Percentiles rank a stretch among this genome's conserved stretches.
Conservation (phyloP, 1,139 yeast genomes). For the Oligophagozyma castellii region DNA sequence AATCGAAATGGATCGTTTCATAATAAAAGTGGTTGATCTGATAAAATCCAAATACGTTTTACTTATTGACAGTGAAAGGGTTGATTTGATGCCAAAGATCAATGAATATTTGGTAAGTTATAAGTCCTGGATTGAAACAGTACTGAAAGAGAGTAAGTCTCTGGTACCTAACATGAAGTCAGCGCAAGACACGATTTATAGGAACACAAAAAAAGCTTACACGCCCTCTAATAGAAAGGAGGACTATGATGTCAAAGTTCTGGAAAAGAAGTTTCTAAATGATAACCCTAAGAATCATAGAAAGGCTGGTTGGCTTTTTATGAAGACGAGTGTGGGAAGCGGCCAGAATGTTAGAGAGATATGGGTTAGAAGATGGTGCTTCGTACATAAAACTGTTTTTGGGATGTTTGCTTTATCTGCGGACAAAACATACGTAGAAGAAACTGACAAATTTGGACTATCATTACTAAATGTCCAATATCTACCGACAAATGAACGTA, state of each 20-base stretch:
- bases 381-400: constrained; percentile 67
- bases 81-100: constrained; percentile 8
- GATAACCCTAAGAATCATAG: constrained; percentile 4
- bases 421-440: constrained; percentile 66
- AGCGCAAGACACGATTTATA: constrained; percentile 54
- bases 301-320: constrained; percentile 77
- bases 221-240: constrained; percentile 46
- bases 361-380: constrained; percentile 88
- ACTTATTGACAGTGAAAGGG: constrained; percentile 9
- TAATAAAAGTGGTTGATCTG: constrained; percentile 33
- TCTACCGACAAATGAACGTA: constrained; percentile 52
- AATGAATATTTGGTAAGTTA: constrained; percentile 23
- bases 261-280: constrained; percentile 6
- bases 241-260: constrained; percentile 33
- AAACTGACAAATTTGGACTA: constrained; percentile 78
- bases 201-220: constrained; percentile 35
- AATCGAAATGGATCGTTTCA: constrained; percentile 35
- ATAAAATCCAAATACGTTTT: constrained; percentile 11
- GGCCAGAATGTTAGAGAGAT: constrained; percentile 44
- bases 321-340: constrained; percentile 49
- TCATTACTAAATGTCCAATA: constrained; percentile 52
- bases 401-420: constrained; percentile 67
- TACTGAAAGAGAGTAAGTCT: constrained; percentile 25
- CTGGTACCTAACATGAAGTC: constrained; percentile 36
- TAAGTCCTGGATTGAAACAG: constrained; percentile 25